Conservation (phyloP, 805 yeast genomes). For the Ogataea pilisensis region DNA sequence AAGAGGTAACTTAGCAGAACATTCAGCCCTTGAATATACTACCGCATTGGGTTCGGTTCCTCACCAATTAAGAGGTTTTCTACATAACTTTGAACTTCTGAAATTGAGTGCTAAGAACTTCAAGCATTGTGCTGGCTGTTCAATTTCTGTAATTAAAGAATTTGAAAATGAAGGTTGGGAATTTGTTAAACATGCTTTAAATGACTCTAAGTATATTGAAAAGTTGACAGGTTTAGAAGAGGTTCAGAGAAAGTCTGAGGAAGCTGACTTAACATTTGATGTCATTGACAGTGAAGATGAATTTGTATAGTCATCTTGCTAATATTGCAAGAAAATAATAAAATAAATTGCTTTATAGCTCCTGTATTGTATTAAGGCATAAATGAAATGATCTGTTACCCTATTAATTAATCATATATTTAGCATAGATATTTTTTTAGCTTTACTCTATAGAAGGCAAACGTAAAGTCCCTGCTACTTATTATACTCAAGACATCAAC, state of each 20-base stretch:
- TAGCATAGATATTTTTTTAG: no score
- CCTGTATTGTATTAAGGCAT: no score
- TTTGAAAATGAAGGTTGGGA: constrained; percentile 67
- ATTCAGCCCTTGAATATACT: constrained; percentile 18
- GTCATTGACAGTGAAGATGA: constrained; percentile 39
- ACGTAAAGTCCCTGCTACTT: background rate
- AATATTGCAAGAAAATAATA: no score
- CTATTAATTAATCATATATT: no score
- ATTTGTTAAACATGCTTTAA: constrained; percentile 68
- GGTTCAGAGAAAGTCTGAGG: constrained; percentile 69
- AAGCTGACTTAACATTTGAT: constrained; percentile 37
- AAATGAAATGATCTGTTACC: no score
- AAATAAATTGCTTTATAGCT: no score
- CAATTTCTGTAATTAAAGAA: constrained; percentile 49
- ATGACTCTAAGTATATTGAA: constrained; percentile 65
- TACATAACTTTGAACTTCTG: constrained; percentile 59
- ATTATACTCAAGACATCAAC: constrained; percentile 54
- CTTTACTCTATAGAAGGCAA: no score
- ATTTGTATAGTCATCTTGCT: constrained; percentile 9
- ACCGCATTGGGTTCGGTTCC: constrained; percentile 68
- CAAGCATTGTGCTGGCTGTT: constrained; percentile 83
- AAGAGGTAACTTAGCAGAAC: constrained; percentile 39
- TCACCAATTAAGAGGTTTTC: constrained; percentile 88
- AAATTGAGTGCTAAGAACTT: constrained; percentile 71
- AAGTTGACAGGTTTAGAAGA: constrained; percentile 72